These are phyloP conservation scores for Melastoma candidum DNA, from an alignment of 441 rosid species.

Conservation along the genomic window DNA sequence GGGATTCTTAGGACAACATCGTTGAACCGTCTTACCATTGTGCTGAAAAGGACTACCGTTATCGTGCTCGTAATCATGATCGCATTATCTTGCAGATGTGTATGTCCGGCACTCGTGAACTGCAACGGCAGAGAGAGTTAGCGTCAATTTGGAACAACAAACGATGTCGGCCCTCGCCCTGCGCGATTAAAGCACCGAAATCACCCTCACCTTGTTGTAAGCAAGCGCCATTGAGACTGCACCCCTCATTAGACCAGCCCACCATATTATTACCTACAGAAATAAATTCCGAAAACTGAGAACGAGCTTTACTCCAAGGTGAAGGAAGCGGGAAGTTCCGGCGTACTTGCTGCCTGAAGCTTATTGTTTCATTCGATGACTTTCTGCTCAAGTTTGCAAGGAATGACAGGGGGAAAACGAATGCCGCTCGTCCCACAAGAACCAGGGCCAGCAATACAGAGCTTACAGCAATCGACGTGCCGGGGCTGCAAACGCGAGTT, in stretches of 20 bases:
- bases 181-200: too few relatives aligned
- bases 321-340: background rate
- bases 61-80: constrained; percentile 95
- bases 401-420: constrained; percentile 85
- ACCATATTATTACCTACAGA: constrained; percentile 78
- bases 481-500: constrained; percentile 39
- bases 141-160: constrained; percentile 73
- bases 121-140: constrained; percentile 45
- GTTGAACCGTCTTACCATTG: constrained; percentile 43
- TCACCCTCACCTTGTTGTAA: constrained; percentile 61
- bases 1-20: constrained; percentile 1
- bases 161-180: background rate
- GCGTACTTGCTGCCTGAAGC: constrained; percentile 67
- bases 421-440: constrained; percentile 85
- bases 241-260: constrained; percentile 99
- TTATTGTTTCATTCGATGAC: constrained; percentile 43
- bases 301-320: constrained; percentile 1
- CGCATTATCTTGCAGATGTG: constrained; percentile 63
- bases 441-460: constrained; percentile 58
- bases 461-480: constrained; percentile 78
- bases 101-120: constrained; percentile 84
- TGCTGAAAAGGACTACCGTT: constrained; percentile 77
- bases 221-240: constrained; percentile 99
- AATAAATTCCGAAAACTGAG: constrained; percentile 2
- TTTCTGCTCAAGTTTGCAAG: constrained; percentile 71